Evolutionary conservation across 192 early-diverging fungal species (phyloP).

Genomic region (Obelidium mucronatum): DNA sequence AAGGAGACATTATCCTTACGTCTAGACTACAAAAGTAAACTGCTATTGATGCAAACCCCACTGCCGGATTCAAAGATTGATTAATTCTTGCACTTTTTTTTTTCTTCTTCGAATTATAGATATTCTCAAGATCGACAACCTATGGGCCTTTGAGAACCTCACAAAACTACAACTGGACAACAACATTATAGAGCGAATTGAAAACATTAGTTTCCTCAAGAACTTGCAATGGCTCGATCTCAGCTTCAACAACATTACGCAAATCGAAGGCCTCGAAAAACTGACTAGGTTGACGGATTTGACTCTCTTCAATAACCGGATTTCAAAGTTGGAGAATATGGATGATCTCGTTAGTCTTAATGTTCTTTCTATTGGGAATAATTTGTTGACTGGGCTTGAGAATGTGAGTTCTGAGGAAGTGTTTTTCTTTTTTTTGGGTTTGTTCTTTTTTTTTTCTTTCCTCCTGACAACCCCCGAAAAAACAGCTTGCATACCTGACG

Average conservation of each 20-base stretch:
- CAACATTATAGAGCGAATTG: constrained; percentile 73
- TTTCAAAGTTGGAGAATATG: constrained; percentile 61
- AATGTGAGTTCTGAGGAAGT: constrained; percentile 45
- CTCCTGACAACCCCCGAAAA: not conserved
- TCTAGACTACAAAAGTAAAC: constrained; percentile 70
- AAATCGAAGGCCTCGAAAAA: constrained; percentile 64
- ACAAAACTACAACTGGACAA: constrained; percentile 72
- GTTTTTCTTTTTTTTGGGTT: constrained; percentile 28
- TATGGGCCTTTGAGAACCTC: constrained; percentile 67
- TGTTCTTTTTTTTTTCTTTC: constrained; percentile 5
- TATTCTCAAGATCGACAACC: constrained; percentile 71
- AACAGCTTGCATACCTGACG: constrained; percentile 59
- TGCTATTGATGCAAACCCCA: not conserved
- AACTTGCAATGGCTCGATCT: constrained; percentile 71
- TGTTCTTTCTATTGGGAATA: constrained; percentile 69
- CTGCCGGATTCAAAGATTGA: not conserved
- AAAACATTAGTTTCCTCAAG: constrained; percentile 64
- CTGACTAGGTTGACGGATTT: constrained; percentile 67
- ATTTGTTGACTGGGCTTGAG: constrained; percentile 56
- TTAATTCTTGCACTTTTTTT: no score
- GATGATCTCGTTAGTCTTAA: constrained; percentile 65
- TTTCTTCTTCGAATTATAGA: constrained; percentile 46
- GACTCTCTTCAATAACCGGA: constrained; percentile 71
- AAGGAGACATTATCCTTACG: constrained; percentile 54
- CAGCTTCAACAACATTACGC: constrained; percentile 70